Evolutionary conservation across 495 filamentous ascomycete species (phyloP).

Genomic region (Penicillium cataractarum): DNA sequence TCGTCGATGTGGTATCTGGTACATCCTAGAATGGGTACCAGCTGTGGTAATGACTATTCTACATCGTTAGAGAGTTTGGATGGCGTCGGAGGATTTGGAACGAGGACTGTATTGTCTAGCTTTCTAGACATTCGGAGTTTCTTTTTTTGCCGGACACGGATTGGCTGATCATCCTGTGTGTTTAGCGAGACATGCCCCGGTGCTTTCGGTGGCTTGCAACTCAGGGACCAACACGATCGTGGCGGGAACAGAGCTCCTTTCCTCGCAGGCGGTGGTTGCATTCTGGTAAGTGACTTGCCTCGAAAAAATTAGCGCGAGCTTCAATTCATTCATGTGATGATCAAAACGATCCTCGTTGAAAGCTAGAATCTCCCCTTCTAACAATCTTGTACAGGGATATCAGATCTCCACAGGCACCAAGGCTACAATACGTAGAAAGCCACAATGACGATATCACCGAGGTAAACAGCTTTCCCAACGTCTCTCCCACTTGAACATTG

Average conservation of each 20-base stretch:
- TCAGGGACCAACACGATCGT: constrained; percentile 61
- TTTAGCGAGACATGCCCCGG: constrained; percentile 50
- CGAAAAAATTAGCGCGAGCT: neutral
- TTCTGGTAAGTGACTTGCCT: constrained; percentile 62
- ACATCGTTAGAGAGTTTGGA: constrained; percentile 11
- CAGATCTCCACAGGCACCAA: constrained; percentile 56
- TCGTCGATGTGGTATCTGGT: constrained; percentile 8
- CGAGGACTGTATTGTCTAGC: constrained; percentile 9
- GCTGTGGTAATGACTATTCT: neutral
- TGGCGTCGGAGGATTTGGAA: constrained; percentile 18
- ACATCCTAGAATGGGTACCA: neutral
- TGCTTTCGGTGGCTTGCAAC: constrained; percentile 71
- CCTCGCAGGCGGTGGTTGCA: constrained; percentile 70
- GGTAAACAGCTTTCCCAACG: constrained; percentile 40
- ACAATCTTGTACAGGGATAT: constrained; percentile 62
- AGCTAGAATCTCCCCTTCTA: constrained; percentile 25
- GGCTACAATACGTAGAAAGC: constrained; percentile 74
- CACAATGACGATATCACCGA: constrained; percentile 93
- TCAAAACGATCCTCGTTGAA: neutral
- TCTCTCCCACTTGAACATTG: neutral
- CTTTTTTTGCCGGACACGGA: neutral
- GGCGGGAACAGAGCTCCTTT: constrained; percentile 77
- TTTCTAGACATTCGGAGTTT: neutral
- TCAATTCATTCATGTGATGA: neutral
- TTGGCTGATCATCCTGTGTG: constrained; percentile 11